Evolutionary conservation across 129 eudicot species (phyloP), one percentile per base, ranked within the genome.

Genomic region (Helianthus tuberosus): DNA sequence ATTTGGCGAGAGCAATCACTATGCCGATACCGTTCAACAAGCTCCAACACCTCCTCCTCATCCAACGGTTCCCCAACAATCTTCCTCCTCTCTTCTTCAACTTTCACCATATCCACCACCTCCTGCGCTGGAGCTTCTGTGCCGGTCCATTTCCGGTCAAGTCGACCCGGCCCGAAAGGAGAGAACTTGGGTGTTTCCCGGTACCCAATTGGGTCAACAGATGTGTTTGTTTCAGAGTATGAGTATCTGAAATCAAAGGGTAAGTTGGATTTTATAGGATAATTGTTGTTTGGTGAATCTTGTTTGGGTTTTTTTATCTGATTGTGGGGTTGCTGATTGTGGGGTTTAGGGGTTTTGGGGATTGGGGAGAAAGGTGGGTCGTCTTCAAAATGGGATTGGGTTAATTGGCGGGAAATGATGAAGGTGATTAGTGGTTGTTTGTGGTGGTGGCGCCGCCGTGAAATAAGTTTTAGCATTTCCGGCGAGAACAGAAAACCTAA

Each of bases 181-280:
- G 99, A 94, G 76, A 91, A 94, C 79, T 79, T 80, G 38, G 88
- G 88, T 48, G 97, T 86, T 80, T 94, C 99, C 3, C 99, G 96
- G 43, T 81, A 94, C 58, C 91, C 97, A 62, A 94, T 91, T 47
- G 99, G 99, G 71, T 83, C 62, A 59, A 82, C 62, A 3, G 41
- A 50, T 0, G 85, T 80, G 84, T 84, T 84, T 63, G 76, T 67
- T 81, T 94, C 96, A 43, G 99, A 88, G 79, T 94, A 94, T 0
- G 99, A 94, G 82, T 94, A 88, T 41, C 80, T 75, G 72, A 94
- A 94, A 80, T 94, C 99, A 64, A 94, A 94, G 67, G 97, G 97
- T 8, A 94, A 58, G 7, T 86, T 77, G 11, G 96, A 84, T 11
- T 75, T 82, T 20, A 86, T 11, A 0, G 92, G 92, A 47, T 64